Conservation (phyloP, 75 land plant genomes). For the Isoetes taiwanensis region DNA sequence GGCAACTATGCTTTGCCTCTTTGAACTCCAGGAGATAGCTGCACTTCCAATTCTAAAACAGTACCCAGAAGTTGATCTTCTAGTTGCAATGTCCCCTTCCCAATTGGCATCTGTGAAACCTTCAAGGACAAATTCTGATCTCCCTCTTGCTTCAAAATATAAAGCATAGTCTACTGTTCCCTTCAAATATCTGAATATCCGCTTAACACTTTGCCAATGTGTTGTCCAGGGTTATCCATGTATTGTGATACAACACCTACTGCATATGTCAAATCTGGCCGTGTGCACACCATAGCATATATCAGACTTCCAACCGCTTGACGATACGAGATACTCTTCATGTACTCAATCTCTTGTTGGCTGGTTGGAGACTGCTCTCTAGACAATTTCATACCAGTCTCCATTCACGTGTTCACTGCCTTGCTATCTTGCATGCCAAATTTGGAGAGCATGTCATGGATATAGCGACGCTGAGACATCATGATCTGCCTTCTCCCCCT, state of each 20-base stretch:
- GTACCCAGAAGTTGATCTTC: conserved; percentile 15
- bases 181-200: conserved; percentile 11
- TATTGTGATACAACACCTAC: conserved; percentile 14
- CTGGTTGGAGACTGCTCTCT: no score
- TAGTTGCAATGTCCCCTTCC: conserved; percentile 12
- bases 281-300: conserved; percentile 19
- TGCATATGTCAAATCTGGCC: conserved; percentile 7
- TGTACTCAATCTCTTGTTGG: neutral
- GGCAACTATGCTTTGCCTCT: conserved; percentile 12
- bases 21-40: conserved; percentile 18
- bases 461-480: no score
- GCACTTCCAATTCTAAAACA: conserved; percentile 9
- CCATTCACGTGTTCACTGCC: no score
- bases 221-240: conserved; percentile 8
- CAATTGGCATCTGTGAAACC: conserved; percentile 18
- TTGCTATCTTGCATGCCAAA: no score
- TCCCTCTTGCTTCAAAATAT: neutral
- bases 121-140: neutral
- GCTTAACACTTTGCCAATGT: conserved; percentile 9
- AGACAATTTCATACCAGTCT: no score
- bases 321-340: conserved; percentile 10
- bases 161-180: conserved; percentile 12
- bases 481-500: no score
- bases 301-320: conserved; percentile 16
- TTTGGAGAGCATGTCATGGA: no score